A percentile compares a stretch with the other conserved stretches of the same genome.
These are phyloP conservation scores for Cercospora sesami DNA, from an alignment of 2,329 filamentous ascomycete genomes.

Conservation along the genomic window DNA sequence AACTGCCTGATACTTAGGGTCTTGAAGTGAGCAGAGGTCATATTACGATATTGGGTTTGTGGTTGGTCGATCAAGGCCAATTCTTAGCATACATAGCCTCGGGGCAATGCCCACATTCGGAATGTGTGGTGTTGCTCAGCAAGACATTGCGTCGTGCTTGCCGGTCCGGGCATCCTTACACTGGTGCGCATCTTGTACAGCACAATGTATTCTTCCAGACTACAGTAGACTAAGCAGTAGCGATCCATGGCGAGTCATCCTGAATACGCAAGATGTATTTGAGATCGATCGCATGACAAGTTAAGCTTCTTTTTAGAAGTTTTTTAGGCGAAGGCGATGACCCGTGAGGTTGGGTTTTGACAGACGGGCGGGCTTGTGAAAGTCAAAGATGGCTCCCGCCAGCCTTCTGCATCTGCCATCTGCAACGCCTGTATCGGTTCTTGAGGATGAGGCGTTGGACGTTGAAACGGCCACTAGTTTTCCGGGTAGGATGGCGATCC, in stretches of 20 bases:
- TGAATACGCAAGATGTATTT: conserved; percentile 9
- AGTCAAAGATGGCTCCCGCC: conserved; percentile 3
- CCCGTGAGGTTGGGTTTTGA: conserved; percentile 11
- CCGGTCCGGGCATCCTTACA: not conserved
- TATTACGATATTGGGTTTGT: not conserved
- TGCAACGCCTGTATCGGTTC: not conserved
- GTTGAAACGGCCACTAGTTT: conserved; percentile 1
- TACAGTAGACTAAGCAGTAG: not conserved
- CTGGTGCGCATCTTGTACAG: not conserved
- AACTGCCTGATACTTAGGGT: not conserved
- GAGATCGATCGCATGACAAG: conserved; percentile 7
- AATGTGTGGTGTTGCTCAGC: conserved; percentile 4
- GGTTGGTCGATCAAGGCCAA: conserved; percentile 18
- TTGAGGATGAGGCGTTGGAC: conserved; percentile 1
- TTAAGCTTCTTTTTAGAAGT: conserved; percentile 23
- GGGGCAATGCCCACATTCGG: conserved; percentile 10
- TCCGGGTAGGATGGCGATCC: not conserved
- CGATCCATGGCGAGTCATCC: not conserved
- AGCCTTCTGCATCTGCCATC: conserved; percentile 4
- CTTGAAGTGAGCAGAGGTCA: not conserved
- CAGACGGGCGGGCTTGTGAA: conserved; percentile 7
- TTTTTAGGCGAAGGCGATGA: conserved; percentile 2
- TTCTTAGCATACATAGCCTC: conserved; percentile 11
- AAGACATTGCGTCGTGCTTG: not conserved
- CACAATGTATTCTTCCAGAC: not conserved